Conservation (phyloP, 2,329 filamentous ascomycete genomes). For the Trichoderma sp. region DNA sequence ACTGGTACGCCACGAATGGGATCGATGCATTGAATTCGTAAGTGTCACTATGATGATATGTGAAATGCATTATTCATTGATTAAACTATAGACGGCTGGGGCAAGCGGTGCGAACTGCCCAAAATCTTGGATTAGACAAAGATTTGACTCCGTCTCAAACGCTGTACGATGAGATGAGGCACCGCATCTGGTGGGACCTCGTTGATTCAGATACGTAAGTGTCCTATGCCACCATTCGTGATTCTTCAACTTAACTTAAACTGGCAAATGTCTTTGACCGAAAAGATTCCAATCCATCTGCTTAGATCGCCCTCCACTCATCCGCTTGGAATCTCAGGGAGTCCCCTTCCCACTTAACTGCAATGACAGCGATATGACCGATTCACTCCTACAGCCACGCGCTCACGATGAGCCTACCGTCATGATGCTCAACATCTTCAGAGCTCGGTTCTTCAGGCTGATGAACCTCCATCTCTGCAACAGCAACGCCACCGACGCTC, state of each 20-base stretch:
- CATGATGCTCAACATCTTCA: constrained; percentile 23
- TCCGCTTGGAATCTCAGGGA: constrained; percentile 18
- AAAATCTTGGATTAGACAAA: constrained; percentile 18
- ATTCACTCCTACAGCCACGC: neutral
- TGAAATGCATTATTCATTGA: neutral
- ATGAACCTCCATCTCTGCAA: constrained; percentile 17
- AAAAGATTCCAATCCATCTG: constrained; percentile 21
- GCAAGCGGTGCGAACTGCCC: constrained; percentile 20
- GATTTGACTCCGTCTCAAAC: constrained; percentile 10
- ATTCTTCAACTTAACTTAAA: neutral
- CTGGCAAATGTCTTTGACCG: neutral
- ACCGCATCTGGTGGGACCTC: constrained; percentile 23
- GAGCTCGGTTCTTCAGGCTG: constrained; percentile 20
- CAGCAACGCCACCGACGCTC: neutral
- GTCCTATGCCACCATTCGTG: accelerated
- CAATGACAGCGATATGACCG: constrained; percentile 21
- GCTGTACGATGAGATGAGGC: constrained; percentile 21
- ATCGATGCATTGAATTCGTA: constrained; percentile 33
- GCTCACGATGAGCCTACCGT: constrained; percentile 20
- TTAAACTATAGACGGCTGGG: constrained; percentile 10
- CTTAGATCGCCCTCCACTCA: constrained; percentile 19
- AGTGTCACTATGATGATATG: neutral
- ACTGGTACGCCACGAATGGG: constrained; percentile 33
- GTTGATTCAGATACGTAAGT: constrained; percentile 19
- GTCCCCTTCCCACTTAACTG: constrained; percentile 22